Evolutionary conservation across 768 basidiomycete genomes (phyloP).

Genomic region (Tylopilus felleus): DNA sequence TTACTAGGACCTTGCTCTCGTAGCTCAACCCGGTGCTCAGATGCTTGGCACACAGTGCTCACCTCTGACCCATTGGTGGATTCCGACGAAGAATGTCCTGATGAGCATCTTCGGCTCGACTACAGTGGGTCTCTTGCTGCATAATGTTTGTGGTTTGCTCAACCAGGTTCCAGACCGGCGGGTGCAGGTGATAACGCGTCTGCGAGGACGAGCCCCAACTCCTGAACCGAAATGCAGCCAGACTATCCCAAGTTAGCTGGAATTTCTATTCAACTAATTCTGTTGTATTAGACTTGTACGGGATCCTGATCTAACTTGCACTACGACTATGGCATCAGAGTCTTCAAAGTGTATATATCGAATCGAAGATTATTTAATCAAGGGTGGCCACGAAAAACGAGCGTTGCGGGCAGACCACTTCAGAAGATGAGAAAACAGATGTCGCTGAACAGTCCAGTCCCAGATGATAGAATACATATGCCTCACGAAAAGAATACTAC

Average conservation of each 20-base stretch:
- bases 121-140: conserved; percentile 45
- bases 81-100: conserved; percentile 68
- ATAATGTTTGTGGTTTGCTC: conserved; percentile 1
- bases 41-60: conserved; percentile 68
- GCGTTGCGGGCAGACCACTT: conserved; percentile 12
- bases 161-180: conserved; percentile 46
- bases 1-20: neutral
- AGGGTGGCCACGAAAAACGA: conserved; percentile 9
- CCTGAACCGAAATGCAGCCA: conserved; percentile 40
- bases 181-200: conserved; percentile 54
- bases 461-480: conserved; percentile 35
- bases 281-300: conserved; percentile 5
- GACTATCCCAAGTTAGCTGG: conserved; percentile 6
- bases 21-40: conserved; percentile 35
- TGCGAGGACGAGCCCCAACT: conserved; percentile 57
- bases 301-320: conserved; percentile 4
- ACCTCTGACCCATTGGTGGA: conserved; percentile 70
- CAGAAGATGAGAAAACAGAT: conserved; percentile 30
- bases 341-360: conserved; percentile 17
- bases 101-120: conserved; percentile 63
- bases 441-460: conserved; percentile 32
- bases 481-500: conserved; percentile 26
- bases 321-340: conserved; percentile 21
- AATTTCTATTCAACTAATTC: neutral
- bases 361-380: conserved; percentile 11